Evolutionary conservation across 257 asterid species (phyloP).

Genomic region (Solanum megistacrolobum): DNA sequence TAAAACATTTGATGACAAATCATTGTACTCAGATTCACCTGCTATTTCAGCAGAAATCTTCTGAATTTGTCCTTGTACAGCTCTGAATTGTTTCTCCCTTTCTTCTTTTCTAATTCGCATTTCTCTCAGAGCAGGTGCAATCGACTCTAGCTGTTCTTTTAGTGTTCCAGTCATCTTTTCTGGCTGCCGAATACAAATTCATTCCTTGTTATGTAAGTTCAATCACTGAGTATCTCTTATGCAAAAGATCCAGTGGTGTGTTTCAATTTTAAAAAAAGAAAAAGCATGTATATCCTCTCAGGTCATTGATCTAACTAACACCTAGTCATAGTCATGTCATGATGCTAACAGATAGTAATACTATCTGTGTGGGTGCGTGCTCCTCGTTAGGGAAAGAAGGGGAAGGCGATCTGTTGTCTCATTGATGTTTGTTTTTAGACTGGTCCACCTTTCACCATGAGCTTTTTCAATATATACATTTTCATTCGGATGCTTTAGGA

Average conservation of each 20-base stretch:
- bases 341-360: background rate
- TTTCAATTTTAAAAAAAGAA: background rate
- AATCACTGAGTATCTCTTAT: background rate
- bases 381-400: background rate
- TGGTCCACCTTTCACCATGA: background rate
- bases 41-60: constrained; percentile 84
- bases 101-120: constrained; percentile 83
- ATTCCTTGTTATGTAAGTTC: constrained; percentile 8
- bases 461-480: background rate
- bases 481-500: background rate
- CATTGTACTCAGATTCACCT: constrained; percentile 64
- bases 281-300: background rate
- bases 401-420: background rate
- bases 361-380: background rate
- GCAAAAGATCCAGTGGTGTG: background rate
- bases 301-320: background rate
- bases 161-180: constrained; percentile 89
- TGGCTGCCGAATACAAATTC: constrained; percentile 45
- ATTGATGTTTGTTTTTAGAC: background rate
- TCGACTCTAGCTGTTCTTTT: constrained; percentile 72
- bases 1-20: constrained; percentile 39
- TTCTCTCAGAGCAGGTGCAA: constrained; percentile 77
- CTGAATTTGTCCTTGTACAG: constrained; percentile 70
- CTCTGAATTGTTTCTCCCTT: constrained; percentile 69
- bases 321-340: background rate